Conservation (phyloP, 148 eudicot species). For the Oxyria digyna region DNA sequence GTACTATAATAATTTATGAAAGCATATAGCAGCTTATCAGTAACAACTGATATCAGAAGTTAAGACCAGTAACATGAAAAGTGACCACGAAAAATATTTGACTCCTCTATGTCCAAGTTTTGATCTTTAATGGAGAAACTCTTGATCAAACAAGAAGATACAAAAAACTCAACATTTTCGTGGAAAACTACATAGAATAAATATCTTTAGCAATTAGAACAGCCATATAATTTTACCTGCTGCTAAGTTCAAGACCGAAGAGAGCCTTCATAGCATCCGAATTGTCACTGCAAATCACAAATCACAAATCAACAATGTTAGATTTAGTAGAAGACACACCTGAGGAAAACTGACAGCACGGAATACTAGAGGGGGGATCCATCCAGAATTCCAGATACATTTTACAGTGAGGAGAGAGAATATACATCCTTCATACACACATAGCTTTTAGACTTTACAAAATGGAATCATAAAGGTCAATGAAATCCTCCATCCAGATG, state of each 20-base stretch:
- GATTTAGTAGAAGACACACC: background rate
- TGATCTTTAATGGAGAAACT: background rate
- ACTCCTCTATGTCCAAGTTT: background rate
- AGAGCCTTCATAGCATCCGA: constrained; percentile 62
- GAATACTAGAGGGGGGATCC: background rate
- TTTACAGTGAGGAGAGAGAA: background rate
- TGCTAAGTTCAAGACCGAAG: constrained; percentile 77
- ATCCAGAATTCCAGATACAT: background rate
- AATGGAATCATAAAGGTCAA: background rate
- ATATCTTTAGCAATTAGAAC: background rate
- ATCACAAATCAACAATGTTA: constrained; percentile 8
- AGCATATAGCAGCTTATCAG: background rate
- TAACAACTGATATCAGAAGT: background rate
- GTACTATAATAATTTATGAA: background rate
- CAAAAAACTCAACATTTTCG: background rate
- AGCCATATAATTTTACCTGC: constrained; percentile 46
- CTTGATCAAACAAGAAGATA: background rate
- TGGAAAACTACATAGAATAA: background rate
- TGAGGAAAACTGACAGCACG: background rate
- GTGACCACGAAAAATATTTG: background rate
- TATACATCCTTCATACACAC: background rate
- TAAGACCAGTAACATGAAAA: background rate
- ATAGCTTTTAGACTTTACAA: background rate
- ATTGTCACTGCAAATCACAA: constrained; percentile 47
- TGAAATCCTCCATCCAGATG: background rate